phyloP scores from a whole-genome alignment of 2,329 filamentous ascomycete genomes.

The Simplicillium sp. region DNA sequence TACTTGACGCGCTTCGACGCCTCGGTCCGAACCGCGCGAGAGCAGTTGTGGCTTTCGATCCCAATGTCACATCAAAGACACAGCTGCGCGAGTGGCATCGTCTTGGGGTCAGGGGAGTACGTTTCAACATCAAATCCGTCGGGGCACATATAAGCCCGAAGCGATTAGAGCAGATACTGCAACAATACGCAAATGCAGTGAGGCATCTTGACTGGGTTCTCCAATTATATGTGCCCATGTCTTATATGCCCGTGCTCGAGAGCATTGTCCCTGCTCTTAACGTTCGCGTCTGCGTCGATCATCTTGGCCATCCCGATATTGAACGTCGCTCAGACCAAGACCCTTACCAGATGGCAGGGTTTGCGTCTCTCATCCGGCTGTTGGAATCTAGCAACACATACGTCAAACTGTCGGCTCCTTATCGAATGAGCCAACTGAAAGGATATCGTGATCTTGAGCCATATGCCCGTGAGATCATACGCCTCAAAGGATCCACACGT shows the following conservation, averaged over 20 bases:
- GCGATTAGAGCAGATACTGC: conserved; percentile 31
- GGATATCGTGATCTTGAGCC: conserved; percentile 30
- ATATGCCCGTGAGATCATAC: conserved; percentile 35
- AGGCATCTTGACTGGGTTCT: conserved; percentile 44
- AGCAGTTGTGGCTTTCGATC: conserved; percentile 48
- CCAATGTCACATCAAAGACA: conserved; percentile 22
- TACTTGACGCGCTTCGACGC: conserved; percentile 40
- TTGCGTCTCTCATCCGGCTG: conserved; percentile 35
- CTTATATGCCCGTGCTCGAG: conserved; percentile 37
- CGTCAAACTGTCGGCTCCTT: conserved; percentile 47
- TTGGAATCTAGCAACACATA: conserved; percentile 36
- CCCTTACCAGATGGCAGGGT: conserved; percentile 38
- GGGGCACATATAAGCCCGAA: conserved; percentile 27
- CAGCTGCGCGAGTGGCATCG: conserved; percentile 42
- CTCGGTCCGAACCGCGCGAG: conserved; percentile 40
- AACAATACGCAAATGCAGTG: conserved; percentile 39
- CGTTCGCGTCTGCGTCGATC: conserved; percentile 48
- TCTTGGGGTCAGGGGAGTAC: conserved; percentile 48
- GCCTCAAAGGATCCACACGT: conserved; percentile 25
- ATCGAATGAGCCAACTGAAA: conserved; percentile 35
- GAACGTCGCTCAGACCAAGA: conserved; percentile 15
- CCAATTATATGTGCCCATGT: conserved; percentile 47
- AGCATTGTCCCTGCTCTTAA: conserved; percentile 35
- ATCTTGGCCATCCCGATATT: conserved; percentile 43
- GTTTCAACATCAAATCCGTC: conserved; percentile 48